Evolutionary conservation across 2,329 filamentous ascomycete species (phyloP).

Genomic region (Fusarium staphyleae): DNA sequence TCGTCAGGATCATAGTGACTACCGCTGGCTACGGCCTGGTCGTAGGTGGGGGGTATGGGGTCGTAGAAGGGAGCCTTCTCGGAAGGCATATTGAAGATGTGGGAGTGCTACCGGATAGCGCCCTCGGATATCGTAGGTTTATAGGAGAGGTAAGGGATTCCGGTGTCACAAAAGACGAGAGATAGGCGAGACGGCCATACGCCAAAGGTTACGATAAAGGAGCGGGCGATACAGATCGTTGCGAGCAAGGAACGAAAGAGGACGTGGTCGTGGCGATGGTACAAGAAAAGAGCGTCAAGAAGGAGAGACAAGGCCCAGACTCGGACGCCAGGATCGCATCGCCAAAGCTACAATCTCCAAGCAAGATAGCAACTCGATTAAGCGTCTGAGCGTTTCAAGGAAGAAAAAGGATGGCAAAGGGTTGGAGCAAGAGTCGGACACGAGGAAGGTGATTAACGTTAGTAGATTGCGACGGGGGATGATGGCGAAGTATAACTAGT

Average conservation of each 20-base stretch:
- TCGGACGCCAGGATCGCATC: constrained; percentile 32
- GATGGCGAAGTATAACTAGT: constrained; percentile 25
- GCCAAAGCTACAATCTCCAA: constrained; percentile 28
- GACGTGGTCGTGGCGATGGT: constrained; percentile 2
- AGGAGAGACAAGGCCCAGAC: constrained; percentile 36
- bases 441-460: constrained; percentile 23
- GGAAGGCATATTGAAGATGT: constrained; percentile 44
- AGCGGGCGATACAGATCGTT: constrained; percentile 26
- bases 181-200: constrained; percentile 24
- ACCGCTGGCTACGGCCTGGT: constrained; percentile 50
- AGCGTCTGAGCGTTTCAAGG: constrained; percentile 6
- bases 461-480: constrained; percentile 25
- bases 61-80: constrained; percentile 54
- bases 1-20: constrained; percentile 45
- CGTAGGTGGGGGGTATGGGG: constrained; percentile 53
- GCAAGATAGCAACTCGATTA: constrained; percentile 8
- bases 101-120: constrained; percentile 26
- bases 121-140: constrained; percentile 25
- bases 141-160: constrained; percentile 5
- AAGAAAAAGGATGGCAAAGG: constrained; percentile 8
- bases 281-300: constrained; percentile 39
- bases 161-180: constrained; percentile 14
- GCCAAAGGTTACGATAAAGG: constrained; percentile 22
- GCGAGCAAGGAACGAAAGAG: constrained; percentile 9
- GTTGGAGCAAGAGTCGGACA: constrained; percentile 19